phyloP scores from a whole-genome alignment of 441 rosid species.

The Iberis amara region DNA sequence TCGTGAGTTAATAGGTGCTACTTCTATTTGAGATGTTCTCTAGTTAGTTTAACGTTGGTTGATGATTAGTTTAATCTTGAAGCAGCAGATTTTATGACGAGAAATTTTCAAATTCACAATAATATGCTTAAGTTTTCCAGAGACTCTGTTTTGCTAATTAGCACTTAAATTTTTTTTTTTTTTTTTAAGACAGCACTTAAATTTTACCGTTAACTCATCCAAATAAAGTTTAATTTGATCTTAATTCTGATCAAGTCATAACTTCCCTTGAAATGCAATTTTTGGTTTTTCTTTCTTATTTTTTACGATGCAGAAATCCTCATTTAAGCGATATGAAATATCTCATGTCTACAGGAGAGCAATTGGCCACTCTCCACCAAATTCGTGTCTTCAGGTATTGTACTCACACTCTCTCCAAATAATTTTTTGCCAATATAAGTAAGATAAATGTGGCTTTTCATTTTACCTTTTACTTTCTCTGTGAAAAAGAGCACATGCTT shows the following conservation, averaged over 20 bases:
- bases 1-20: not conserved
- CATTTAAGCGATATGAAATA: conserved; percentile 84
- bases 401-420: conserved; percentile 2
- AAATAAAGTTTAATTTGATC: not conserved
- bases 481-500: conserved; percentile 12
- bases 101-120: not conserved
- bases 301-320: conserved; percentile 52
- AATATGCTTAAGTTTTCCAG: not conserved
- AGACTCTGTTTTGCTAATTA: conserved; percentile 9
- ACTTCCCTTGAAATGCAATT: conserved; percentile 14
- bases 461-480: conserved; percentile 11
- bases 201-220: conserved; percentile 12
- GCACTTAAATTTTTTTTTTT: conserved; percentile 1
- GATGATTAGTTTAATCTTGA: not conserved
- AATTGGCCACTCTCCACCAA: conserved; percentile 94
- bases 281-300: conserved; percentile 9
- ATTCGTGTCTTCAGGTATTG: conserved; percentile 76
- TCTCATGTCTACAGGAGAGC: conserved; percentile 82
- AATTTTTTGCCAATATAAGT: not conserved
- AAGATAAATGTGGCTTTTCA: not conserved
- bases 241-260: not conserved
- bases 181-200: too few relatives aligned
- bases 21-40: conserved; percentile 2
- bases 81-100: conserved; percentile 1
- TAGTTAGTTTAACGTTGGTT: conserved; percentile 2